A percentile compares a stretch with the other conserved stretches of the same genome.
Evolutionary conservation across 306 rosid species (phyloP).

Genomic region (Vachellia collinsii): DNA sequence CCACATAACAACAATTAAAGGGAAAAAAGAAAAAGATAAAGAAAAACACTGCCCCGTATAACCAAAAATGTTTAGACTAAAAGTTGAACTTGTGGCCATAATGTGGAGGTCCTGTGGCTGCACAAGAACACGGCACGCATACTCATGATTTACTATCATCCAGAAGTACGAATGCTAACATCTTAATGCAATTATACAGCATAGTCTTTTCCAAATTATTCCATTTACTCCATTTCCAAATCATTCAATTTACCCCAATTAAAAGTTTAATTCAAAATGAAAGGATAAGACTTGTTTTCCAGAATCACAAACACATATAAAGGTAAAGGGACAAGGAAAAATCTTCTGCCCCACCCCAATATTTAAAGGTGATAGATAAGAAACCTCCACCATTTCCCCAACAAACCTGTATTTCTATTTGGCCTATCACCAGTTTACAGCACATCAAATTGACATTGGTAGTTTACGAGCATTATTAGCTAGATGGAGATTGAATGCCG

Average conservation of each 20-base stretch:
- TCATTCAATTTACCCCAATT: neutral
- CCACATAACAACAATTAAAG: neutral
- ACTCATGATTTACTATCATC: neutral
- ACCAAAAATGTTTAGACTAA: neutral
- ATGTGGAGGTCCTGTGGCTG: neutral
- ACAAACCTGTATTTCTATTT: neutral
- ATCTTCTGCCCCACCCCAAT: neutral
- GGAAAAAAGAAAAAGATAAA: neutral
- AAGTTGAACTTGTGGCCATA: neutral
- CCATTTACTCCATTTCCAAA: neutral
- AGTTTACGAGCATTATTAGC: slow-evolving; percentile 5
- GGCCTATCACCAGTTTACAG: neutral
- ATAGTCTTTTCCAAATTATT: neutral
- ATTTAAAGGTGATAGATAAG: neutral
- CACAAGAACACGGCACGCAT: neutral
- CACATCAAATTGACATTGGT: neutral
- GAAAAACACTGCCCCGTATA: neutral
- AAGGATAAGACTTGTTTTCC: neutral
- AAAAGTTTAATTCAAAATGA: neutral
- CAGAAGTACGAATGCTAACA: neutral
- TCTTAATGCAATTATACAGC: slow-evolving; percentile 1
- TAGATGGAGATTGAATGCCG: neutral
- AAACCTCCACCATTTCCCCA: neutral
- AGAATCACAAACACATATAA: neutral
- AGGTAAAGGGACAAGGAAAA: neutral